phyloP scores from a whole-genome alignment of 352 stramenopile genomes.

The Globisporangium echinulatum region DNA sequence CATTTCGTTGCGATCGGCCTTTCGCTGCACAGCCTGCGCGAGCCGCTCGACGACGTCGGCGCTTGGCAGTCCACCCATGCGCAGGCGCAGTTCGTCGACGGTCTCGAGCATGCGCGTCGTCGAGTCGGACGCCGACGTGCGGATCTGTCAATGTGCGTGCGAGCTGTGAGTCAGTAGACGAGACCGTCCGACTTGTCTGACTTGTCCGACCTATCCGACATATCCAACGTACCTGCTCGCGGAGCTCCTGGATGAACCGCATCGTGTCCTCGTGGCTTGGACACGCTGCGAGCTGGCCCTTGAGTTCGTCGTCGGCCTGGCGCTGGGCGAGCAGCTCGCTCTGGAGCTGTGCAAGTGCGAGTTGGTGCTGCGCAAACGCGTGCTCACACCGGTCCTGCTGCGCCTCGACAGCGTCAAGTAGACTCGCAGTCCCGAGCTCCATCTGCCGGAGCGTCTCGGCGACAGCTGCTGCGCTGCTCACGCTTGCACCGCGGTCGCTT shows the following conservation, averaged over 20 bases:
- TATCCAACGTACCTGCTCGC: slow-evolving; percentile 34
- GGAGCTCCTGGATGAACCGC: slow-evolving; percentile 39
- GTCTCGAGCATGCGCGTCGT: slow-evolving; percentile 37
- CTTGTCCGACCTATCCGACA: neutral
- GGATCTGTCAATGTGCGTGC: slow-evolving; percentile 20
- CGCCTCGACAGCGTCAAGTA: slow-evolving; percentile 46
- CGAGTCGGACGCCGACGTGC: slow-evolving; percentile 28
- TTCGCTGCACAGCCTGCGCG: slow-evolving; percentile 30
- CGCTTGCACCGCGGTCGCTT: slow-evolving; percentile 14
- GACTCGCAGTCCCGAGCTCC: slow-evolving; percentile 50
- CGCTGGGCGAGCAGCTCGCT: slow-evolving; percentile 37
- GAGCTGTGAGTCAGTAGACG: neutral
- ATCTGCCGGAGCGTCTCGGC: slow-evolving; percentile 43
- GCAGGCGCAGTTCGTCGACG: slow-evolving; percentile 38
- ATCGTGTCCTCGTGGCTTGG: slow-evolving; percentile 64
- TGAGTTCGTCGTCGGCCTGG: slow-evolving; percentile 36
- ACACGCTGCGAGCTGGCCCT: slow-evolving; percentile 32
- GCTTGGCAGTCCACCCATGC: slow-evolving; percentile 40
- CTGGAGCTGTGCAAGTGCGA: slow-evolving; percentile 33
- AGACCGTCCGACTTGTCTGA: neutral
- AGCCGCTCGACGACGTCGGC: slow-evolving; percentile 42
- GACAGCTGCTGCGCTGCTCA: slow-evolving; percentile 21
- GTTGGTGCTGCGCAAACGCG: slow-evolving; percentile 30
- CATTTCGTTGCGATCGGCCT: slow-evolving; percentile 55
- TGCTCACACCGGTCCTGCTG: slow-evolving; percentile 47